These are phyloP conservation scores for Nothomitra cinnamomea DNA, from an alignment of 2,329 filamentous ascomycete species.

Conservation along the genomic window DNA sequence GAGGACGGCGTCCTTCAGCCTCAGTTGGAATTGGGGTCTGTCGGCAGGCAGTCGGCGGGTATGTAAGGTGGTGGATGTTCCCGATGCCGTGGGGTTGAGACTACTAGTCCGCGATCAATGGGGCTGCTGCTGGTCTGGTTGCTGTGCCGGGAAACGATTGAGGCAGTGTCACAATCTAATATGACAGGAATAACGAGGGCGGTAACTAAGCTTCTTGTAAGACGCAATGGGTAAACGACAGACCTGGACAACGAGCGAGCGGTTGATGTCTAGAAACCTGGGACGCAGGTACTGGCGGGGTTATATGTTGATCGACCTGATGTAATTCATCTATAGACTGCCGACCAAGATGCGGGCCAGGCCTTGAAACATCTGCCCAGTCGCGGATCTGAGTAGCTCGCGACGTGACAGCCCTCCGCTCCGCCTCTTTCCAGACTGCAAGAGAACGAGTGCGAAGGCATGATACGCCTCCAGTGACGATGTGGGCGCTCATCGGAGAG, in stretches of 20 bases:
- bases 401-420: background rate
- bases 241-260: background rate
- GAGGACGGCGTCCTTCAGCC: background rate
- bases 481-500: background rate
- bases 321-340: background rate
- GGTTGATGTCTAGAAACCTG: background rate
- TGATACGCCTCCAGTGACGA: constrained; percentile 1
- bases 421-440: background rate
- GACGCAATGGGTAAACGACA: constrained; percentile 2
- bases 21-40: background rate
- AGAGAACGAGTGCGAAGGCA: background rate
- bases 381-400: background rate
- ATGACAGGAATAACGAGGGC: constrained; percentile 2
- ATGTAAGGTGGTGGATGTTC: background rate
- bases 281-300: background rate
- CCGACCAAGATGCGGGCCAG: background rate
- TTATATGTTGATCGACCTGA: background rate
- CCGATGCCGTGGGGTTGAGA: background rate
- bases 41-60: background rate
- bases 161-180: constrained; percentile 2
- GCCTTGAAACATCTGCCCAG: background rate
- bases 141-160: constrained; percentile 1
- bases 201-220: background rate
- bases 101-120: too few relatives aligned
- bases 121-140: background rate